These are phyloP conservation scores for Solanum piurae DNA, from an alignment of 257 asterid genomes.

Conservation along the genomic window DNA sequence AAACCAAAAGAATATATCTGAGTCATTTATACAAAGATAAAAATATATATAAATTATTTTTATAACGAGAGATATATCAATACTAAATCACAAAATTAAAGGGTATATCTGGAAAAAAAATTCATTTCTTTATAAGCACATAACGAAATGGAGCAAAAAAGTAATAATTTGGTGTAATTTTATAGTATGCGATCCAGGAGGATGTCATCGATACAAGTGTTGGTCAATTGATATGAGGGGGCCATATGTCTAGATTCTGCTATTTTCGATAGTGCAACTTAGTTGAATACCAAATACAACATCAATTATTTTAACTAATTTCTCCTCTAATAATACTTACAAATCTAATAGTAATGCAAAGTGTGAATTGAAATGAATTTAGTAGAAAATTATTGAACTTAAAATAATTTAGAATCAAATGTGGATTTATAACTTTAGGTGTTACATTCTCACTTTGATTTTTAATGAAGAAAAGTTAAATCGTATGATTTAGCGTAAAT, in stretches of 20 bases:
- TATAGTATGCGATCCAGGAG: background rate
- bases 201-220: background rate
- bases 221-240: background rate
- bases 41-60: no score
- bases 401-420: background rate
- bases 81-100: no score
- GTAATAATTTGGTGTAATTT: background rate
- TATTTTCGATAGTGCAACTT: constrained; percentile 1
- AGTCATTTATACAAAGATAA: no score
- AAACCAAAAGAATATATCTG: no score
- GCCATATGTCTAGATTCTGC: background rate
- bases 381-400: background rate
- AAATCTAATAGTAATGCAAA: background rate
- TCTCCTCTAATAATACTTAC: background rate
- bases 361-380: background rate
- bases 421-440: background rate
- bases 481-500: no score
- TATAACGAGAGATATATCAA: no score
- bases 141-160: background rate
- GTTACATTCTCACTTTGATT: background rate
- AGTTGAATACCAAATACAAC: constrained; percentile 9
- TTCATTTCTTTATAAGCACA: background rate
- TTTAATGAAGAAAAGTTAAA: background rate
- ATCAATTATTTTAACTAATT: background rate
- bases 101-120: no score